These are phyloP conservation scores for Arthonia radiata DNA, from an alignment of 495 filamentous ascomycete species.

Conservation along the genomic window DNA sequence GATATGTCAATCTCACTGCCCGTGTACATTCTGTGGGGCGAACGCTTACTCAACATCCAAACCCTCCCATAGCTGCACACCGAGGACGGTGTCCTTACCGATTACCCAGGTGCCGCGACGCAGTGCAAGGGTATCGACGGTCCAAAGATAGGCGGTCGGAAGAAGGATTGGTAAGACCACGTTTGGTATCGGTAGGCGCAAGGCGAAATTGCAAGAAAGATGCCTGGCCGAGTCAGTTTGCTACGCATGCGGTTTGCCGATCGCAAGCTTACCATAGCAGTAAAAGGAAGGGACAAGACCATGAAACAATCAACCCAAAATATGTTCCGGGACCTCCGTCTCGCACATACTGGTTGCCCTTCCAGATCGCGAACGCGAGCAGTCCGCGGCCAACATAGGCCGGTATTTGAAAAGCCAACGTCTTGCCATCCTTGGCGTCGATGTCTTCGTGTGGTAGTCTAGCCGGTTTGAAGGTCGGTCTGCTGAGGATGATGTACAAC, in stretches of 20 bases:
- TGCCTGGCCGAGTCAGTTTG: slow-evolving; percentile 9
- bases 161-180: slow-evolving; percentile 28
- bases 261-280: slow-evolving; percentile 25
- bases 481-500: slow-evolving; percentile 37
- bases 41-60: slow-evolving; percentile 31
- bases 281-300: slow-evolving; percentile 36
- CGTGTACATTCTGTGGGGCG: background rate
- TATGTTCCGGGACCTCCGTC: slow-evolving; percentile 26
- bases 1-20: slow-evolving; percentile 1
- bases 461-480: slow-evolving; percentile 29
- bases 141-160: slow-evolving; percentile 41
- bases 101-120: slow-evolving; percentile 41
- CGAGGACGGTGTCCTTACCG: slow-evolving; percentile 32
- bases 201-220: slow-evolving; percentile 30
- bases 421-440: too few species aligned
- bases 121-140: slow-evolving; percentile 36
- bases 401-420: too few species aligned
- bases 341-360: slow-evolving; percentile 17
- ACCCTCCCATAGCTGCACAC: slow-evolving; percentile 28
- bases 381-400: slow-evolving; percentile 20
- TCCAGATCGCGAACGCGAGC: slow-evolving; percentile 14
- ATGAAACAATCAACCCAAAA: slow-evolving; percentile 38
- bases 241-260: background rate
- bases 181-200: slow-evolving; percentile 25
- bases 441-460: too few species aligned